phyloP scores from a whole-genome alignment of 495 filamentous ascomycete genomes.

The Cetradonia linearis region DNA sequence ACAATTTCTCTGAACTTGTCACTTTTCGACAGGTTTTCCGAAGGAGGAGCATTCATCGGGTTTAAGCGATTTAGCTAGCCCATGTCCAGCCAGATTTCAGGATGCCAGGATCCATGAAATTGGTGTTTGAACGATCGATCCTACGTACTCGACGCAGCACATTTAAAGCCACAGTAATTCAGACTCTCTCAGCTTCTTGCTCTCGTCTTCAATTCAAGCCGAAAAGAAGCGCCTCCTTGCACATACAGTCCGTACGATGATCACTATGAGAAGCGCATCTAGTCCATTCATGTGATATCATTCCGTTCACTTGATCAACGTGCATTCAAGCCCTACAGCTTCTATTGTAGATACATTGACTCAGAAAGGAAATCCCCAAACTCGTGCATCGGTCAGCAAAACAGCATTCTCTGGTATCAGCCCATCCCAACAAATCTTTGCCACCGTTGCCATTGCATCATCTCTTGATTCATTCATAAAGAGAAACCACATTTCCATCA shows the following conservation, averaged over 20 bases:
- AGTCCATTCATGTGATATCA: not conserved
- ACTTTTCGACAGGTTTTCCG: no score
- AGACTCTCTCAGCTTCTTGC: no score
- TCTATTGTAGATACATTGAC: conserved; percentile 5
- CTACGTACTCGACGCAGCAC: no score
- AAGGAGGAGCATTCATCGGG: no score
- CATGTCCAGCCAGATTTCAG: no score
- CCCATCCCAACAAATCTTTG: not conserved
- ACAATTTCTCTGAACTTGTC: no score
- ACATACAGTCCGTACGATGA: not conserved
- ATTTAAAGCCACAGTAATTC: no score
- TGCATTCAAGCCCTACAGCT: not conserved
- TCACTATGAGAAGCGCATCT: not conserved
- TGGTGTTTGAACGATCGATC: no score
- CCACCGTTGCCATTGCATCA: not conserved
- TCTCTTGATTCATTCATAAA: not conserved
- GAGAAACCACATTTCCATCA: not conserved
- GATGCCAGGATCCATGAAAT: no score
- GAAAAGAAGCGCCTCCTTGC: no score
- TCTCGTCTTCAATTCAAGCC: not conserved
- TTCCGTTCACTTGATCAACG: not conserved
- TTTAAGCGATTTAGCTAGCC: no score
- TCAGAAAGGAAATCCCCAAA: not conserved
- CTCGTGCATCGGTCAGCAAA: not conserved
- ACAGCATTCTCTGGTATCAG: not conserved